phyloP scores from a whole-genome alignment of 495 filamentous ascomycete species.

The Symbiotaphrina buchneri region DNA sequence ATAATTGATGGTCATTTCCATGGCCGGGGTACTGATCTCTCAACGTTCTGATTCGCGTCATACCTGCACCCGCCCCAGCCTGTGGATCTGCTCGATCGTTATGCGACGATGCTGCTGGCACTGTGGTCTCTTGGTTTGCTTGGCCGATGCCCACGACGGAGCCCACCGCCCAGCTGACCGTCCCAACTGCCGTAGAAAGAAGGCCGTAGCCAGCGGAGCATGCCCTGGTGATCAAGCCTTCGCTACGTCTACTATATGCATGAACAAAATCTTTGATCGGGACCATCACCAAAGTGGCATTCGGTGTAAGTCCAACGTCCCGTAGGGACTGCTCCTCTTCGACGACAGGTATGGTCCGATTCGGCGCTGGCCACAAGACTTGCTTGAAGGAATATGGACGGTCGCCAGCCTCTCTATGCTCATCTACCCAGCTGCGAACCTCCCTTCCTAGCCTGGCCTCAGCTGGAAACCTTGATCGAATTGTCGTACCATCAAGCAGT shows the following conservation, averaged over 20 bases:
- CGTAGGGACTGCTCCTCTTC: slow-evolving; percentile 49
- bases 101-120: slow-evolving; percentile 3
- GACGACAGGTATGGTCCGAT: slow-evolving; percentile 39
- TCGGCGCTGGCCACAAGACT: slow-evolving; percentile 58
- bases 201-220: slow-evolving; percentile 18
- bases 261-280: slow-evolving; percentile 36
- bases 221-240: slow-evolving; percentile 20
- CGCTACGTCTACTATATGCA: slow-evolving; percentile 26
- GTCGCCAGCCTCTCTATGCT: slow-evolving; percentile 20
- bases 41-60: slow-evolving; percentile 36
- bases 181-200: slow-evolving; percentile 11
- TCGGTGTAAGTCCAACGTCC: slow-evolving; percentile 48
- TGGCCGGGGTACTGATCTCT: slow-evolving; percentile 23
- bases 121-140: slow-evolving; percentile 4
- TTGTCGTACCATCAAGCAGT: slow-evolving; percentile 60
- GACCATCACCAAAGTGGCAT: slow-evolving; percentile 63
- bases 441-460: slow-evolving; percentile 36
- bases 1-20: slow-evolving; percentile 39
- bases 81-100: slow-evolving; percentile 3
- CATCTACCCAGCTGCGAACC: slow-evolving; percentile 61
- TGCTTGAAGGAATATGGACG: slow-evolving; percentile 65
- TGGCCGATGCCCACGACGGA: slow-evolving; percentile 28
- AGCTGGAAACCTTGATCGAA: slow-evolving; percentile 47
- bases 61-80: slow-evolving; percentile 11
- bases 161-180: slow-evolving; percentile 19